Evolutionary conservation across 192 early-diverging fungal genomes (phyloP), one percentile per base, ranked within the genome.

Genomic region (Podila verticillata): DNA sequence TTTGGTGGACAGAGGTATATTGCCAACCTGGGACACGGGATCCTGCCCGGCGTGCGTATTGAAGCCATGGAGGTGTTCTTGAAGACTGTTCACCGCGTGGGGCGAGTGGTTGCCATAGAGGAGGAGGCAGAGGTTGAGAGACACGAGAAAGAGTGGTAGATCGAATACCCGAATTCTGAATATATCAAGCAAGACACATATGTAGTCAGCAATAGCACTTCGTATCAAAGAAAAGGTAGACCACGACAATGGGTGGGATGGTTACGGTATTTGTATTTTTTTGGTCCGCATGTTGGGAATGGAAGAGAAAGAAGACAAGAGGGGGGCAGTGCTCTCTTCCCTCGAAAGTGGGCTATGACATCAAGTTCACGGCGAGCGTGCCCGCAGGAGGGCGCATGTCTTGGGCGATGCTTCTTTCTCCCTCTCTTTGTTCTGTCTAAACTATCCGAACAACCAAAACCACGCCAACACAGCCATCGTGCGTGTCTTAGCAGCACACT

Each of bases 21-120:
- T 79, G 96, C 92, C 22, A 99, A 98, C 69, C 81, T 99, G 60
- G 98, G 98, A 30, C 96, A 98, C 84, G 96, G 98, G 24, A 95
- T 98, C 88, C 86, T 95, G 73, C 96, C 96, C 9, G 84, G 80
- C 24, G 89, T 92, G 48, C 85, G 89, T 63, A 89, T 93, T 0
- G 91, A 94, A 65, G 84, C 83, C 3, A 74, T 91, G 57, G 86
- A 85, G 35, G 85, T 89, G 31, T 95, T 92, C 73, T 75, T 95
- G 30, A 89, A 91, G 69, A 83, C 89, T 10, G 90, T 94, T 19
- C 91, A 91, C 61, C 65, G 85, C 17, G 84, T 88, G 17, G 87
- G 87, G 29, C 73, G 71, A 26, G 83, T 87, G 63, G 39, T 65
- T 48, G 74, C 48, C 64, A 13, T 28, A 48, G 31, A 22, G 15